Percentiles rank a stretch among this genome's conserved stretches.
These are phyloP conservation scores for Xylariaceae sp. DNA, from an alignment of 2,329 filamentous ascomycete species.

Conservation along the genomic window DNA sequence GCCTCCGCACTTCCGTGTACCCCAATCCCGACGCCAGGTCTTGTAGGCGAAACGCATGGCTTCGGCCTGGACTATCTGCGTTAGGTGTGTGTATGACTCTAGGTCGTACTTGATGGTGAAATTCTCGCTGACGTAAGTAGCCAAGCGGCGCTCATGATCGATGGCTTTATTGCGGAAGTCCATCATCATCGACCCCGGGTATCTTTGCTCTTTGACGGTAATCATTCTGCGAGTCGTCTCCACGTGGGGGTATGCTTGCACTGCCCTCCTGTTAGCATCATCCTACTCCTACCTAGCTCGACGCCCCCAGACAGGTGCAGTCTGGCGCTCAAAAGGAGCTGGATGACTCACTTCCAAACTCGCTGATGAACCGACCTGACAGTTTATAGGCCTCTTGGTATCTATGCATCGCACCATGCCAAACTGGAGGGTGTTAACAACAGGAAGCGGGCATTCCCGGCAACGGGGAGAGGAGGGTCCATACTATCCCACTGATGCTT, in stretches of 20 bases:
- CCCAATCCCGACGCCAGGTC: conserved; percentile 59
- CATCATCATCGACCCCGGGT: conserved; percentile 64
- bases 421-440: conserved; percentile 41
- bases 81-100: conserved; percentile 49
- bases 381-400: conserved; percentile 71
- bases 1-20: conserved; percentile 55
- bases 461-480: conserved; percentile 5
- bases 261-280: conserved; percentile 7
- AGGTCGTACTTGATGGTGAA: conserved; percentile 46
- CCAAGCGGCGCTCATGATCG: conserved; percentile 67
- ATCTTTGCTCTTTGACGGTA: conserved; percentile 45
- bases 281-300: too few species aligned
- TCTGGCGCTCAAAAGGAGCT: too few species aligned
- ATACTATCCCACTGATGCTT: conserved; percentile 72
- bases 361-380: conserved; percentile 70
- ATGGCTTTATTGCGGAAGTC: conserved; percentile 82
- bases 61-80: conserved; percentile 50
- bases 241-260: conserved; percentile 73
- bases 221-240: conserved; percentile 65
- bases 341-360: conserved; percentile 60
- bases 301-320: too few species aligned
- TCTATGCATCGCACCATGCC: conserved; percentile 72
- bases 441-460: neutral
- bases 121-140: conserved; percentile 72
- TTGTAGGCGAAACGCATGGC: conserved; percentile 47